phyloP scores from a whole-genome alignment of 169 alveolate genomes.

The Plasmodium gallinaceum region DNA sequence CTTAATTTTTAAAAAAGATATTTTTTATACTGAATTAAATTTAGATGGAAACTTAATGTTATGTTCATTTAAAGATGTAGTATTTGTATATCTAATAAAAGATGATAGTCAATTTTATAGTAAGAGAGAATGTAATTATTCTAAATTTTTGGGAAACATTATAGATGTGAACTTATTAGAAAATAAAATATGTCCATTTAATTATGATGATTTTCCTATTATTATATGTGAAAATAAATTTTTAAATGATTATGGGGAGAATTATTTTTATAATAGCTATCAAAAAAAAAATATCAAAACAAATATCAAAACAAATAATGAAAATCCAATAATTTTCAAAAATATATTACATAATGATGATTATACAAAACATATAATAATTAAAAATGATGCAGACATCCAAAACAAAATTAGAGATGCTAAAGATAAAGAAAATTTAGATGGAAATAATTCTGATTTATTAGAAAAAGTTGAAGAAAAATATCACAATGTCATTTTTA shows the following conservation, averaged over 20 bases:
- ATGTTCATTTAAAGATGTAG: conserved; percentile 2
- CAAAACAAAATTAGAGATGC: neutral
- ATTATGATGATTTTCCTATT: neutral
- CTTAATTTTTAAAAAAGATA: neutral
- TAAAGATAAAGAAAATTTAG: neutral
- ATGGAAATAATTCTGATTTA: neutral
- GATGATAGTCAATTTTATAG: too few relatives aligned
- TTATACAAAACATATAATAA: neutral
- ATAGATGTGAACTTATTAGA: neutral
- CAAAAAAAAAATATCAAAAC: neutral
- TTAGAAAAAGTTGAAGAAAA: too few relatives aligned
- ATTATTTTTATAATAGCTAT: neutral
- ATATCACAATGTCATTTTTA: neutral
- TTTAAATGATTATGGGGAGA: neutral
- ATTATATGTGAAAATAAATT: neutral
- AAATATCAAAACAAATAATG: neutral
- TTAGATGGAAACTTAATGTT: neutral
- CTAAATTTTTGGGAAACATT: neutral
- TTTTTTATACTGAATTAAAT: conserved; percentile 6
- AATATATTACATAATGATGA: neutral
- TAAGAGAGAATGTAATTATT: neutral
- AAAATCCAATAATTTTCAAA: neutral
- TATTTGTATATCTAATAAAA: neutral
- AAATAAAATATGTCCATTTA: neutral
- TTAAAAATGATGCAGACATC: neutral